Evolutionary conservation across 768 basidiomycete species (phyloP).

Genomic region (Suillus decipiens): DNA sequence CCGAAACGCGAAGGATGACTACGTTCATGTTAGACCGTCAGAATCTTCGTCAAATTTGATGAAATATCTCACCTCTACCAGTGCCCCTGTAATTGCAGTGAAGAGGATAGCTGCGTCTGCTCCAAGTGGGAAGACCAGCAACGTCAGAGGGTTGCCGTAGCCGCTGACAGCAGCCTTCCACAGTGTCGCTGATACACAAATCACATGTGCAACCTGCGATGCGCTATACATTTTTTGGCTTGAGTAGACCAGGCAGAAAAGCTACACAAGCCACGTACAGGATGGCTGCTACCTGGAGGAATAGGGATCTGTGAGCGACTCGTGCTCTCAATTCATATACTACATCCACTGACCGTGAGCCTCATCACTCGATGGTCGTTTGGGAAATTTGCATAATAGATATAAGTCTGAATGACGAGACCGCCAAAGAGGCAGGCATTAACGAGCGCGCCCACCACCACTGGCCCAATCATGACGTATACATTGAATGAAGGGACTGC

Average conservation of each 20-base stretch:
- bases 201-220: neutral
- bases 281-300: conserved; percentile 7
- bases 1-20: conserved; percentile 5
- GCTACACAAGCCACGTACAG: conserved; percentile 5
- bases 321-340: neutral
- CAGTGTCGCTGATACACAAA: conserved; percentile 2
- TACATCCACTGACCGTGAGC: conserved; percentile 5
- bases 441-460: conserved; percentile 17
- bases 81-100: conserved; percentile 1
- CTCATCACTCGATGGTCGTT: conserved; percentile 13
- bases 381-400: conserved; percentile 17
- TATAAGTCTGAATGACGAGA: conserved; percentile 13
- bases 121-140: neutral
- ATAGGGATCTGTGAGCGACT: neutral
- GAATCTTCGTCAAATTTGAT: neutral
- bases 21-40: neutral
- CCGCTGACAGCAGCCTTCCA: neutral
- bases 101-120: conserved; percentile 1
- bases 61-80: neutral
- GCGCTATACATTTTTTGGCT: neutral
- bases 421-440: conserved; percentile 18
- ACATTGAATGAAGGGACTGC: neutral
- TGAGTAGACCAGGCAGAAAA: neutral
- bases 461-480: conserved; percentile 13
- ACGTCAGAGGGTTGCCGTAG: neutral